Evolutionary conservation across 2,329 filamentous ascomycete species (phyloP), one percentile per base, ranked within the genome.

Genomic region (Ceratocystis ficicola): DNA sequence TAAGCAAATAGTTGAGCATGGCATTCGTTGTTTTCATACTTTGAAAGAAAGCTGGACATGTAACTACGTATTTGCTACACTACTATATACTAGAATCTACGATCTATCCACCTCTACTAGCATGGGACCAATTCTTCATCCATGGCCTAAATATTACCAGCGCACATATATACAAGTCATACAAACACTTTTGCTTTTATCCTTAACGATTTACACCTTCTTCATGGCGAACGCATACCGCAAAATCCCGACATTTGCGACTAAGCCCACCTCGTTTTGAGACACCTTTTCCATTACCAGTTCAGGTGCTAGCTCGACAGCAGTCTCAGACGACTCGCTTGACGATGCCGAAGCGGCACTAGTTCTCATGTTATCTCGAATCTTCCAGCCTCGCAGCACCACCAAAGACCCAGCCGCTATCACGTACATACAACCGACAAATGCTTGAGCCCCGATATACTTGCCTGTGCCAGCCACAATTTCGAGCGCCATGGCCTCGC

Each of bases 401-500:
- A 74, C 68, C 22, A 76, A 67, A 22, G 72, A 75, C 0, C 71
- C 20, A 0, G 72, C 72, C 2, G 80, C 82, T 1, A 75, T 79
- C 25, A 87, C 72, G 69, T 82, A 88, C 76, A 86, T 81, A 67
- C 83, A 75, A 1, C 82, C 85, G 0, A 81, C 79, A 69, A 87
- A 87, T 1, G 87, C 70, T 71, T 85, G 80, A 0, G 79, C 78
- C 8, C 80, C 73, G 2, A 82, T 73, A 66, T 84, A 85, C 22
- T 79, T 78, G 32, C 76, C 73, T 0, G 74, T 76, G 30, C 46
- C 78, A 71, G 20, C 74, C 64, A 70, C 74, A 70, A 88, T 79
- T 64, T 81, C 76, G 50, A 88, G 73, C 2, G 80, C 86, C 69
- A 88, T 87, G 1, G 83, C 81, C 69, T 86, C 83, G 46, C 83